Conservation (phyloP, 148 eudicot species). For the Rheum nobile region DNA sequence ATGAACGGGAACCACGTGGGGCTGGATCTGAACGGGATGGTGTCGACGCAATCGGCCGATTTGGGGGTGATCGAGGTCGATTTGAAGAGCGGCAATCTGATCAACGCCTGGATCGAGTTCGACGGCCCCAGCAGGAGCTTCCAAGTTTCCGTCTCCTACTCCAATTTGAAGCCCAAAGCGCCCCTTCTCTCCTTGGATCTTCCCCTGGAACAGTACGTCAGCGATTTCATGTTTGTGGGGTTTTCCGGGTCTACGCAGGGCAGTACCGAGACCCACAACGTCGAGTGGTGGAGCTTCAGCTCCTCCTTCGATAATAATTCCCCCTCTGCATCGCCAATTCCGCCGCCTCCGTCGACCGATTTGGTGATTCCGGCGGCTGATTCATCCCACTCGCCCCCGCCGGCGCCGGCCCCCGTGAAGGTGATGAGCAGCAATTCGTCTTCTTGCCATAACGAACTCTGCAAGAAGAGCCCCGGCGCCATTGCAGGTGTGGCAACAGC, state of each 20-base stretch:
- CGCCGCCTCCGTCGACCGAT: constrained; percentile 26
- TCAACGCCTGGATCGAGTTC: constrained; percentile 78
- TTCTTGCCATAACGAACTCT: constrained; percentile 14
- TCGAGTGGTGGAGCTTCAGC: constrained; percentile 54
- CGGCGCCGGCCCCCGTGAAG: constrained; percentile 4
- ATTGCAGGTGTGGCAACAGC: constrained; percentile 80
- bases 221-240: constrained; percentile 60
- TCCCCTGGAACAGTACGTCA: constrained; percentile 43
- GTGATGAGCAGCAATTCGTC: constrained; percentile 3
- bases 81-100: constrained; percentile 50
- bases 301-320: constrained; percentile 36
- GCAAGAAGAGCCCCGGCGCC: constrained; percentile 48
- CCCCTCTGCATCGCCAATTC: neutral
- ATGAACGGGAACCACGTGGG: constrained; percentile 79
- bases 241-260: constrained; percentile 90
- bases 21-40: constrained; percentile 49
- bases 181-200: constrained; percentile 42
- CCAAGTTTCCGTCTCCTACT: constrained; percentile 43
- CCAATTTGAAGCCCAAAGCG: constrained; percentile 31
- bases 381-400: constrained; percentile 22
- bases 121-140: constrained; percentile 24
- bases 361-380: constrained; percentile 25
- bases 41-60: constrained; percentile 43
- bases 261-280: constrained; percentile 62
- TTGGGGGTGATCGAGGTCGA: constrained; percentile 25